Base-by-base conservation (phyloP, 345 rosid genomes). In the Erysimum cheiranthoides region DNA sequence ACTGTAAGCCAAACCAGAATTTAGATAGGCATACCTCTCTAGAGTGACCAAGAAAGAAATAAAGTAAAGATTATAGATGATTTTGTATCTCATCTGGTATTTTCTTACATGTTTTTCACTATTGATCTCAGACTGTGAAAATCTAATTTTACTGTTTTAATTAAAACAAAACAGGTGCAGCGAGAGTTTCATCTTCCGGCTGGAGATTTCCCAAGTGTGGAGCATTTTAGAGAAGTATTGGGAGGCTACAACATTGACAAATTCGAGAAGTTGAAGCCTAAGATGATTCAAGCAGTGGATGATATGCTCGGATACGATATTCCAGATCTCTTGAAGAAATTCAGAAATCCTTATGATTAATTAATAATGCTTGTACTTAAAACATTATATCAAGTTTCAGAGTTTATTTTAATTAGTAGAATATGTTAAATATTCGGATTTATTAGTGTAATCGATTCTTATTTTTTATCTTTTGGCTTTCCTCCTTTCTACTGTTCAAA, bases 251-350 rank as follows among this genome's bases (percentile, higher is more conserved):
- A 63, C 82, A 79, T 95, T 8, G 97, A 92, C 58, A 89, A 84
- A 69, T 92, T 95, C 6, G 97, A 95, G 80, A 95, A 88, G 68
- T 36, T 95, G 79, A 89, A 90, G 77, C 96, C 96, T 0, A 95
- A 90, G 82, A 82, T 92, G 97, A 83, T 90, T 59, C 97, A 90
- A 78, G 91, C 86, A 1, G 93, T 95, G 0, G 99, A 90, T 35
- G 97, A 89, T 74, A 95, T 95, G 99, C 85, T 92, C 1, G 97
- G 90, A 8, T 87, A 89, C 51, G 97, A 95, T 63, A 89, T 95
- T 58, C 93, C 97, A 2, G 93, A 92, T 28, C 89, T 95, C 17
- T 63, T 92, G 82, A 90, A 88, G 84, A 92, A 85, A 70, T 94
- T 94, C 54, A 86, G 84, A 70, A 95, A 95, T 65, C 97, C 96